Base-by-base conservation (phyloP, 805 yeast genomes). In the Sugiyamaella smithiae region DNA sequence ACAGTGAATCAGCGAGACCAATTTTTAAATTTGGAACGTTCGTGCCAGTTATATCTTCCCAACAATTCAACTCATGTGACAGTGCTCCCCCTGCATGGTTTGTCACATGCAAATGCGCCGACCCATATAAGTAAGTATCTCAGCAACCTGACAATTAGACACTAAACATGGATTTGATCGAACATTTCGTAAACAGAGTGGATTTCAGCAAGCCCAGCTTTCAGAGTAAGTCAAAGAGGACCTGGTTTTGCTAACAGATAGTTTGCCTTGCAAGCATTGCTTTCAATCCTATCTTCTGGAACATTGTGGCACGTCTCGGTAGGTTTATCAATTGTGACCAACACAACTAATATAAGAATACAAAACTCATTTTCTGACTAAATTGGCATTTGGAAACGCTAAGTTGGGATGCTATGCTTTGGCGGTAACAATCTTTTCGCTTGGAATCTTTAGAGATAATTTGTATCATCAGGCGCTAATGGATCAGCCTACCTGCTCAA, bases 241-340 rank as follows among this genome's bases (percentile, higher is more conserved):
- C 29, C n/a, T 2, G 8, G 33, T 12, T 14, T 16, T 28, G 1
- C 8, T 33, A 25, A 40, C 24, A 23, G 20, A 31, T 40, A 65
- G 74, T 70, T 50, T 79, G 91, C 4, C 64, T 87, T 24, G 76
- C 73, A 6, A 78, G 85, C 25, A 85, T 93, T 58, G 81, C 83
- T 12, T 90, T 93, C 78, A 93, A 93, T 66, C 99, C 99, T 14
- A 78, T 86, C 26, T 91, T 90, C 65, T 93, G 99, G 99, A 93
- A 93, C 66, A 76, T 85, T 50, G 95, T 80, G 19, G 99, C 99
- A 4, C 77, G 98, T 58, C 60, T 78, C 23, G 72, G 72, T 68
- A 53, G 28, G 70, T 60, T n/a, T 43, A 2, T 17, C 14, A 20
- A 33, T 24, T 12, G 3, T 9, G 17, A 4, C 17, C 5, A n/a